Conservation (phyloP, 768 basidiomycete genomes). For the Suillus hirtellus region DNA sequence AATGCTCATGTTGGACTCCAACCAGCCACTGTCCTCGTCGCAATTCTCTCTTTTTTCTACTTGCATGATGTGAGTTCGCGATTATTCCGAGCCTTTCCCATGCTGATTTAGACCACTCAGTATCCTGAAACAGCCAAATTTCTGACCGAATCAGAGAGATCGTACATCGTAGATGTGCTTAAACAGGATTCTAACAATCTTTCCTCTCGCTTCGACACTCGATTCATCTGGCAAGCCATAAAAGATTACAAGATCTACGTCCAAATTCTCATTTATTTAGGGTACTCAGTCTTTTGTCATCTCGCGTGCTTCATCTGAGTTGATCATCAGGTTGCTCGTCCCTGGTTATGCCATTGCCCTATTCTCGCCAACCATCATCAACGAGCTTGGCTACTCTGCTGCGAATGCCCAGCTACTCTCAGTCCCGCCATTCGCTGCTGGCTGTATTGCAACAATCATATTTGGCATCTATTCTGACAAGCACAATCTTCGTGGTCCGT, state of each 20-base stretch:
- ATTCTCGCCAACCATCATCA: slow-evolving; percentile 52
- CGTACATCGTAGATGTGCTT: slow-evolving; percentile 39
- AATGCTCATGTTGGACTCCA: slow-evolving; percentile 1
- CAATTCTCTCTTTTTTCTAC: slow-evolving; percentile 42
- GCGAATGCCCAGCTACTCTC: slow-evolving; percentile 50
- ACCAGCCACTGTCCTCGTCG: slow-evolving; percentile 23
- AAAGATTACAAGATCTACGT: slow-evolving; percentile 43
- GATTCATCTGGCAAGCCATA: slow-evolving; percentile 51
- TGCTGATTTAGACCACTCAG: slow-evolving; percentile 24
- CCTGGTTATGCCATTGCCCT: slow-evolving; percentile 51
- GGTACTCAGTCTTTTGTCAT: slow-evolving; percentile 30
- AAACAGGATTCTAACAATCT: slow-evolving; percentile 46
- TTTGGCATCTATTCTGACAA: slow-evolving; percentile 46
- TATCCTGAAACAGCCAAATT: slow-evolving; percentile 62
- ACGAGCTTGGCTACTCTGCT: slow-evolving; percentile 50
- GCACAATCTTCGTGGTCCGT: slow-evolving; percentile 46
- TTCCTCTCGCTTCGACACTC: slow-evolving; percentile 43
- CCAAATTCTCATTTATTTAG: slow-evolving; percentile 40
- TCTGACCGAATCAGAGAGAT: slow-evolving; percentile 46
- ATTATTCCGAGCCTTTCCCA: background rate
- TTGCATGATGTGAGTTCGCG: slow-evolving; percentile 48
- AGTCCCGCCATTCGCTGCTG: slow-evolving; percentile 50
- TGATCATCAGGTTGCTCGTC: slow-evolving; percentile 37
- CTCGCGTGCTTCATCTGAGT: background rate
- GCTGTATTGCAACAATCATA: slow-evolving; percentile 43